Evolutionary conservation across 441 rosid genomes (phyloP).

Genomic region (Aquilaria agallochum): DNA sequence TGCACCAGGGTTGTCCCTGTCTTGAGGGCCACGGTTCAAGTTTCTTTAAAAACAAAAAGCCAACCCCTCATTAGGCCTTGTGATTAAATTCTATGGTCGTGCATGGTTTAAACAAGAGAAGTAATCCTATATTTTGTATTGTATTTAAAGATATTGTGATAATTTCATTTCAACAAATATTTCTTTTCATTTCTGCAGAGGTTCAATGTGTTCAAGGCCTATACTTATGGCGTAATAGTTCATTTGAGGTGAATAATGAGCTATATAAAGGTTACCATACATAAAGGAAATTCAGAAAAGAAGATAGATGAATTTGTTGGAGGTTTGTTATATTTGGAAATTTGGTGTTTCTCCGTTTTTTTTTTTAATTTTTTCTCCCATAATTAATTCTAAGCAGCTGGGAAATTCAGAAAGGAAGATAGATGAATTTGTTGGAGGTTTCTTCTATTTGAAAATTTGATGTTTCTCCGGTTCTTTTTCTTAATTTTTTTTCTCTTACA

Average conservation of each 20-base stretch:
- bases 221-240: constrained; percentile 65
- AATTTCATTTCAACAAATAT: constrained; percentile 6
- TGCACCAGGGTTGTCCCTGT: too few relatives aligned
- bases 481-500: constrained; percentile 19
- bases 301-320: constrained; percentile 69
- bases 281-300: constrained; percentile 51
- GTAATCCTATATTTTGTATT: background rate
- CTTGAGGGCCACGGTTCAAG: too few relatives aligned
- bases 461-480: background rate
- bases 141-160: too few relatives aligned
- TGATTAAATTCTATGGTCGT: too few relatives aligned
- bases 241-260: constrained; percentile 70
- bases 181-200: constrained; percentile 29
- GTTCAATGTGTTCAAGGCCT: constrained; percentile 57
- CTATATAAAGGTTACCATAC: constrained; percentile 56
- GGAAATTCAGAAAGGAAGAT: constrained; percentile 35
- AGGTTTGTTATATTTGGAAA: constrained; percentile 40
- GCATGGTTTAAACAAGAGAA: too few relatives aligned
- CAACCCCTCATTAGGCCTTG: too few relatives aligned
- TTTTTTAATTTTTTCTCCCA: background rate
- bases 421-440: constrained; percentile 82
- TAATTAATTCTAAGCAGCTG: constrained; percentile 6
- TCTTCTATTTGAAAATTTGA: constrained; percentile 14
- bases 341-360: background rate
- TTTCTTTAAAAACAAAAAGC: too few relatives aligned